phyloP scores from a whole-genome alignment of 2,329 filamentous ascomycete species.

The Colletotrichum cereale region DNA sequence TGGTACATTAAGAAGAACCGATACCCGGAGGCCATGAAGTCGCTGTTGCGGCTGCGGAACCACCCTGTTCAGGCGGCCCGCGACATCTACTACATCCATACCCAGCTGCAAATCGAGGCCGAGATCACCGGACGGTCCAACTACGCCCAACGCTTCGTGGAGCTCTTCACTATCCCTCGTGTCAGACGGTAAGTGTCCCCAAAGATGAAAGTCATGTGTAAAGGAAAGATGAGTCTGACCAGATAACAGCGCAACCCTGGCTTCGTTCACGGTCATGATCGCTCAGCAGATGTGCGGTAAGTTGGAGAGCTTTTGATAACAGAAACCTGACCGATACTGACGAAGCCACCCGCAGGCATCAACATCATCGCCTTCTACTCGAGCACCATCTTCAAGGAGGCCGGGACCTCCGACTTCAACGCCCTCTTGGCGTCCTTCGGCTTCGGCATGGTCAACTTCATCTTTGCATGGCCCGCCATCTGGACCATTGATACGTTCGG shows the following conservation, averaged over 20 bases:
- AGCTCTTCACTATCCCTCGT: conserved; percentile 70
- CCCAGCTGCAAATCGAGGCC: conserved; percentile 50
- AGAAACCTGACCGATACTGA: neutral
- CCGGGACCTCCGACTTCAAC: conserved; percentile 47
- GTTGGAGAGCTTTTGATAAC: conserved; percentile 10
- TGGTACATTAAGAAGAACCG: conserved; percentile 75
- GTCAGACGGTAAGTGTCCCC: conserved; percentile 53
- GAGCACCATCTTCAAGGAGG: conserved; percentile 59
- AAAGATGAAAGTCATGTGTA: neutral
- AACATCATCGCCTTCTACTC: conserved; percentile 65
- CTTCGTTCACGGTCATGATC: conserved; percentile 77
- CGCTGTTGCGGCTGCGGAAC: conserved; percentile 69
- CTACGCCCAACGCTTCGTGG: conserved; percentile 62
- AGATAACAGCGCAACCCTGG: conserved; percentile 67
- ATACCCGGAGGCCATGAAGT: conserved; percentile 66
- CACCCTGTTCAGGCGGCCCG: conserved; percentile 70
- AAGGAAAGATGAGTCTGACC: neutral
- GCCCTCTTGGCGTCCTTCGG: conserved; percentile 67
- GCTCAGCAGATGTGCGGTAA: conserved; percentile 71
- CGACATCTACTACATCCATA: conserved; percentile 72
- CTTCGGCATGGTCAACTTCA: conserved; percentile 68
- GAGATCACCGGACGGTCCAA: conserved; percentile 51
- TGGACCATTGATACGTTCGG: conserved; percentile 78
- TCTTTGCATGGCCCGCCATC: conserved; percentile 75
- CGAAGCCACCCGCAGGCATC: conserved; percentile 46